Percentiles rank a stretch among this genome's conserved stretches.
Evolutionary conservation across 495 filamentous ascomycete species (phyloP).

Genomic region (Neurospora sp.): DNA sequence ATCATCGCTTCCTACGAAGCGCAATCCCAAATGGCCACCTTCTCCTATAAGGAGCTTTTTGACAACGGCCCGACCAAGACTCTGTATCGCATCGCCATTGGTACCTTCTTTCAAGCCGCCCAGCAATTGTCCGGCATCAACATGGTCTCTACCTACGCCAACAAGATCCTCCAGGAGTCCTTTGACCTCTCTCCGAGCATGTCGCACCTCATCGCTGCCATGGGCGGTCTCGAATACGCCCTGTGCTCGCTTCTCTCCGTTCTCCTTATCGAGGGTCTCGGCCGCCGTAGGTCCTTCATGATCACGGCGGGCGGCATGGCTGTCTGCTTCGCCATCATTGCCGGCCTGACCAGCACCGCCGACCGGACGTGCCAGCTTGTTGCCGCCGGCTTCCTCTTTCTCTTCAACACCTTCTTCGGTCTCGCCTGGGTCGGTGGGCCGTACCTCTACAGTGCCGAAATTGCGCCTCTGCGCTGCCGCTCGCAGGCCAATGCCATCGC

Average conservation of each 20-base stretch:
- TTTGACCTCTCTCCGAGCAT: constrained; percentile 11
- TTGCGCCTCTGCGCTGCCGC: background rate
- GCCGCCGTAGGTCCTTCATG: constrained; percentile 12
- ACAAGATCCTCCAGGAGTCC: constrained; percentile 18
- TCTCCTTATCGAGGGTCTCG: constrained; percentile 19
- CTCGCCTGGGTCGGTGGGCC: background rate
- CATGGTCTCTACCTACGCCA: constrained; percentile 15
- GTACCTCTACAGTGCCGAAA: background rate
- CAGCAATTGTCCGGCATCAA: constrained; percentile 18
- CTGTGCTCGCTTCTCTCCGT: constrained; percentile 20
- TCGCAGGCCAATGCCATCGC: background rate
- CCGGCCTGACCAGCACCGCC: background rate
- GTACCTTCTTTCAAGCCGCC: constrained; percentile 17
- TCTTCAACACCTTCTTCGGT: background rate
- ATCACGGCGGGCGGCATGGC: background rate
- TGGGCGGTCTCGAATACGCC: constrained; percentile 13
- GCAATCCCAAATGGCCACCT: background rate
- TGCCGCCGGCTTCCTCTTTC: background rate
- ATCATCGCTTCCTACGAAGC: background rate
- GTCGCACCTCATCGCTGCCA: constrained; percentile 15
- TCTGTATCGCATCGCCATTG: constrained; percentile 19
- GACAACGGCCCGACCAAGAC: constrained; percentile 1
- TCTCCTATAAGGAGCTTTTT: background rate
- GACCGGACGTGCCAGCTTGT: background rate
- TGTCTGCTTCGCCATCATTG: background rate